Evolutionary conservation across 1,284 basidiomycete species (phyloP), one percentile per base, ranked within the genome.

Genomic region (Porogramme epimiltina): DNA sequence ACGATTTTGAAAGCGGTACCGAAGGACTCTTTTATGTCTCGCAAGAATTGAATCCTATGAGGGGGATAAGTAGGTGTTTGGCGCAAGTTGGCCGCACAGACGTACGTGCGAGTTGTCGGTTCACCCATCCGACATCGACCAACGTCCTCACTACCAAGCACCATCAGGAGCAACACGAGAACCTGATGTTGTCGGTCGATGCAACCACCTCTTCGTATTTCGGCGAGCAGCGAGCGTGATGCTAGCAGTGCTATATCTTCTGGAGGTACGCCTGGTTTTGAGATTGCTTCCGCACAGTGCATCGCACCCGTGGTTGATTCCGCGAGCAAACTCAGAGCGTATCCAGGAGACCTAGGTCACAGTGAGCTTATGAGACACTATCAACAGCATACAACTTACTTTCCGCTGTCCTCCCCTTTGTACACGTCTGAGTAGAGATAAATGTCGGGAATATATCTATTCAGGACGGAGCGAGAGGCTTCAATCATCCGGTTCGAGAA

Each of bases 371-470:
- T 22, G 18, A 44, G 38, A 5, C 20, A 24, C 15, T 15, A 23
- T 26, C 52, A n/a, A 4, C 19, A 6, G 23, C 23, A 50, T 24
- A n/a, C 8, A 10, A 74, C 90, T 58, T 59, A 91, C 91, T 94
- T 97, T 69, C 97, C 97, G 58, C 93, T 93, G 56, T 99, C 97
- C 22, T 95, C 92, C 9, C 95, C 95, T 67, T 97, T 95, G 74
- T 98, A 99, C 13, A 98, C 95, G 63, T 99, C 97, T 1, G 97
- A 97, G 68, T 98, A 97, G 24, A 99, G 83, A 70, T 99, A 98
- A 25, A 98, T 93, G 67, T 99, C 97, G 23, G 96, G 96, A 55
- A 99, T 97, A 71, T 93, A 98, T 3, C 95, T 87, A 66, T 98
- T 98, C 33, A 99, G 79, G 22, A 99, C 80, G 2, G 91, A 91